phyloP scores from a whole-genome alignment of 2,329 filamentous ascomycete genomes.

The Hypoxylon sp. region DNA sequence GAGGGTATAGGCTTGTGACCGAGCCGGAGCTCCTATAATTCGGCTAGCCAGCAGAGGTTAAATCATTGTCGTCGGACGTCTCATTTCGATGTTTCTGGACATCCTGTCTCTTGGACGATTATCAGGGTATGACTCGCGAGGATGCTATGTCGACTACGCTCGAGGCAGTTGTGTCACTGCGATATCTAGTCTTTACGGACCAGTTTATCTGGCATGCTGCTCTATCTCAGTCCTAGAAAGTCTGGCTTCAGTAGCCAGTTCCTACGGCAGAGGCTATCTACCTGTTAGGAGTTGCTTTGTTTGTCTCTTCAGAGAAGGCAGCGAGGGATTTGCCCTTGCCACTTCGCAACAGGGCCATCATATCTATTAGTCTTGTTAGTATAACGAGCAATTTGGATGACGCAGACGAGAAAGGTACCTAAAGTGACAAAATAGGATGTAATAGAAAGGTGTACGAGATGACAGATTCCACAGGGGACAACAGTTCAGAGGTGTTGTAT shows the following conservation, averaged over 20 bases:
- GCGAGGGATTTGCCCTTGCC: neutral
- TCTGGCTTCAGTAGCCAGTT: neutral
- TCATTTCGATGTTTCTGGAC: neutral
- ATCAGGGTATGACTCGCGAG: neutral
- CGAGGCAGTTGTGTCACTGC: neutral
- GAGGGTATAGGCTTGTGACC: neutral
- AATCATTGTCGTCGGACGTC: neutral
- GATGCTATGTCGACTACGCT: neutral
- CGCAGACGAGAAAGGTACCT: no score
- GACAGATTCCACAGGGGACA: neutral
- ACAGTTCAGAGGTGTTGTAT: neutral
- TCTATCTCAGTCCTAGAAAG: neutral
- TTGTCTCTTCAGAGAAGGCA: neutral
- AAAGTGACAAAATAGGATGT: neutral
- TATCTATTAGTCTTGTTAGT: neutral
- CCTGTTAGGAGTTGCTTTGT: no score
- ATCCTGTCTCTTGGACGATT: neutral
- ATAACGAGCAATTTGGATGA: neutral
- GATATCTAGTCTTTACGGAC: neutral
- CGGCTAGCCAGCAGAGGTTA: neutral
- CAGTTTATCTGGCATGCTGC: neutral
- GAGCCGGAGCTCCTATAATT: neutral
- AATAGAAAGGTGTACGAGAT: neutral
- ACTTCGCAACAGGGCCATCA: no score
- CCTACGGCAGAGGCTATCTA: neutral